These are phyloP conservation scores for Fusarium concolor DNA, from an alignment of 2,329 filamentous ascomycete genomes.

Conservation along the genomic window DNA sequence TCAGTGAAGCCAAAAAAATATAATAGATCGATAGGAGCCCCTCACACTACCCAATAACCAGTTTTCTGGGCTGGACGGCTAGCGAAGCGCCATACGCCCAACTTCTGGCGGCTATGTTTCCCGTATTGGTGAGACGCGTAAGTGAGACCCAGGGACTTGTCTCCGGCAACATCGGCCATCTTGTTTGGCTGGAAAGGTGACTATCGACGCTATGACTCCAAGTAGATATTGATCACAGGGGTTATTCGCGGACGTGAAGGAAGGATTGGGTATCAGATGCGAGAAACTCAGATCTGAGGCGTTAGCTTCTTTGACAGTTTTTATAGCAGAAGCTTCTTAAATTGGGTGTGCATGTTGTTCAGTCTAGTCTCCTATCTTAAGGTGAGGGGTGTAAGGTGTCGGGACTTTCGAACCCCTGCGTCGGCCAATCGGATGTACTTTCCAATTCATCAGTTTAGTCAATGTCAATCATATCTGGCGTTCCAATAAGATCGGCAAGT, in stretches of 20 bases:
- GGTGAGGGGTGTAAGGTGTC: constrained; percentile 11
- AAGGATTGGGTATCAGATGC: constrained; percentile 17
- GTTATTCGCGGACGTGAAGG: constrained; percentile 3
- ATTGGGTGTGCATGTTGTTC: constrained; percentile 1
- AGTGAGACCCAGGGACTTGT: constrained; percentile 41
- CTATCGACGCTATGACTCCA: constrained; percentile 16
- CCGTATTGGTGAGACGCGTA: constrained; percentile 54
- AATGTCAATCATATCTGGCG: constrained; percentile 9
- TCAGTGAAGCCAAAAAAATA: constrained; percentile 15
- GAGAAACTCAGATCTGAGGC: constrained; percentile 20
- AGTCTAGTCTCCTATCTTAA: constrained; percentile 7
- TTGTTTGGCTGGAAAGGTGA: constrained; percentile 16
- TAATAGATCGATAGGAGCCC: constrained; percentile 1
- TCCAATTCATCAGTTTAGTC: constrained; percentile 22
- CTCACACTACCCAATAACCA: constrained; percentile 55
- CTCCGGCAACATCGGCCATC: constrained; percentile 39
- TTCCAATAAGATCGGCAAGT: constrained; percentile 1
- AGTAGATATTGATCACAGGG: constrained; percentile 4
- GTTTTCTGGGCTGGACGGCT: constrained; percentile 30
- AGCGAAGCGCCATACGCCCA: constrained; percentile 58
- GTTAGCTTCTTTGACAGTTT: constrained; percentile 2
- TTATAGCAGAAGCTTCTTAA: constrained; percentile 14
- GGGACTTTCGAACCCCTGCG: constrained; percentile 10
- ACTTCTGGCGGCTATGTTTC: constrained; percentile 57
- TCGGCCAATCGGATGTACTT: constrained; percentile 34